A percentile compares a stretch with the other conserved stretches of the same genome.
phyloP scores from a whole-genome alignment of 352 stramenopile species.

The Peronospora belbahrii region DNA sequence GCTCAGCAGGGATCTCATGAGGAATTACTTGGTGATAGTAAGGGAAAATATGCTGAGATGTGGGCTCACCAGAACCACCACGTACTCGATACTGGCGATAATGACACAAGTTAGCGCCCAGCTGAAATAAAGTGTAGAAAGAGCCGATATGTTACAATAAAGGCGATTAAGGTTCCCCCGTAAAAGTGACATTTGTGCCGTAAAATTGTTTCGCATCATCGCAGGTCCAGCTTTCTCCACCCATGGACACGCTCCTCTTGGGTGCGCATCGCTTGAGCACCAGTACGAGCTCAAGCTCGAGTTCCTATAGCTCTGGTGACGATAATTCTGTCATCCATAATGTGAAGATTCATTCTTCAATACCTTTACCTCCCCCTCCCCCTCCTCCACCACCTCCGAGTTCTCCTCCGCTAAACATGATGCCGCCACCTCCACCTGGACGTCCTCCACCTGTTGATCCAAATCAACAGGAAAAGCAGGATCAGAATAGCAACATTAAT shows the following conservation, averaged over 20 bases:
- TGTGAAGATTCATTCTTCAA: slow-evolving; percentile 9
- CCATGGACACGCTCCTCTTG: slow-evolving; percentile 23
- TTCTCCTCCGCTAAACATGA: slow-evolving; percentile 16
- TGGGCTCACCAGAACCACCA: slow-evolving; percentile 57
- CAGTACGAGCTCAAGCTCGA: slow-evolving; percentile 31
- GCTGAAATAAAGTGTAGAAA: too few species aligned
- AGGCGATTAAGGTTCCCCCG: too few species aligned
- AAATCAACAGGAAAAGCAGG: slow-evolving; percentile 21
- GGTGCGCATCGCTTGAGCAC: slow-evolving; percentile 18
- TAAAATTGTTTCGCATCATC: slow-evolving; percentile 9
- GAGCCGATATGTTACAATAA: too few species aligned
- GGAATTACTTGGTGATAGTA: slow-evolving; percentile 61
- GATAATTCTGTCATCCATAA: slow-evolving; percentile 23
- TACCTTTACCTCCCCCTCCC: slow-evolving; percentile 22
- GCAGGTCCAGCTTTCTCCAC: not conserved
- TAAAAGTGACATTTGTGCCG: not conserved
- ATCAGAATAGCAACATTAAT: too few species aligned
- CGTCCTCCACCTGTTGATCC: slow-evolving; percentile 20
- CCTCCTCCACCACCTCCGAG: slow-evolving; percentile 29
- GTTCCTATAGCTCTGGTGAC: slow-evolving; percentile 38
- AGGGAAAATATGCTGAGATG: slow-evolving; percentile 75
- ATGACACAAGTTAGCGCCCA: too few species aligned
- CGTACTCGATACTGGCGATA: too few species aligned
- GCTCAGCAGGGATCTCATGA: slow-evolving; percentile 85
- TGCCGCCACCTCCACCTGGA: slow-evolving; percentile 26